Base-by-base conservation (phyloP, 2,329 filamentous ascomycete species). In the Lachnellula suecica region DNA sequence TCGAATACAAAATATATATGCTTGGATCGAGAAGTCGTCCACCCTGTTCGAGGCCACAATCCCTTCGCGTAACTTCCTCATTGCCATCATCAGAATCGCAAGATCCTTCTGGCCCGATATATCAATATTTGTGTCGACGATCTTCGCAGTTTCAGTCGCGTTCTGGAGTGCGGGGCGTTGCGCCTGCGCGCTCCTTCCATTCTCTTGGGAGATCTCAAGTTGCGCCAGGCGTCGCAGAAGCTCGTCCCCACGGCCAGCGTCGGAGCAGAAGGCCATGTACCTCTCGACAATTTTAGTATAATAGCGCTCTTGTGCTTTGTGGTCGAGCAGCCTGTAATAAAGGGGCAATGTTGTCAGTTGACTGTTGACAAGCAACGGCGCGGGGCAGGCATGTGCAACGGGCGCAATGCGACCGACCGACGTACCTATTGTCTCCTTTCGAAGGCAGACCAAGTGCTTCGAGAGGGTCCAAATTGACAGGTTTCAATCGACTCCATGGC, bases 61-160 rank as follows among this genome's bases (percentile, higher is more conserved):
- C 22, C 87, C 92, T 74, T 99, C 94, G 51, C 94, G 85, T 27
- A 99, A 82, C 70, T 97, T 97, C 57, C 94, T 86, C 67, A 97
- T 85, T 3, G 93, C 89, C 63, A 89, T 82, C 49, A 97, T 78
- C 47, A 97, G 84, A 19, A 82, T 83, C 2, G 86, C 81, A 25
- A 97, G 79, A 59, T 88, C 84, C 59, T 83, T 81, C 48, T 61
- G 62, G 22, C 54, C 53, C 34, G 50, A 44, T 23, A 56, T 23
- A 38, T 62, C 59, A 31, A 60, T 49, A 31, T 53, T 53, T 34
- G 50, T 27, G 24, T 51, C 54, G 40, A 43, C 38, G 25, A 44
- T 47, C 15, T 54, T 37, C 7, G 27, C 17, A 44, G 41, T 57
- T 38, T 52, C 49, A 17, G 51, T 38, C 23, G 46, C 40, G 40